Evolutionary conservation across 1,139 yeast species (phyloP).

Genomic region (Oligophagozyma castellii): DNA sequence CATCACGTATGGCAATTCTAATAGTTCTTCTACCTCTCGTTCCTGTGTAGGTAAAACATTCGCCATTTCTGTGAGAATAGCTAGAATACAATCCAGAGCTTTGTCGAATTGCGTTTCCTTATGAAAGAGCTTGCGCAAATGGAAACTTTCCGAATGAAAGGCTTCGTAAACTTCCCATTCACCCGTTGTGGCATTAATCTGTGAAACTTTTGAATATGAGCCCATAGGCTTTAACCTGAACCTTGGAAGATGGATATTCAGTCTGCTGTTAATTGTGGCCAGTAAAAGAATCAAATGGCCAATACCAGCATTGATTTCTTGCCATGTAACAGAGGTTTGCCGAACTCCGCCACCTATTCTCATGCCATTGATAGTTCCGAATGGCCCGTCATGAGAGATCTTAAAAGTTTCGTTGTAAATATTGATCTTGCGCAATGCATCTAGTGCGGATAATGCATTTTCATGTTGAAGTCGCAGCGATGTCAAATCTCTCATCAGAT

Average conservation of each 20-base stretch:
- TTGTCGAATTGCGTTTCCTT: constrained; percentile 23
- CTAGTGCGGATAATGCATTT: constrained; percentile 48
- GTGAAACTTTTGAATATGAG: constrained; percentile 66
- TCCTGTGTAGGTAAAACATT: not conserved
- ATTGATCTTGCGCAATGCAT: constrained; percentile 57
- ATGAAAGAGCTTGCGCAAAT: constrained; percentile 23
- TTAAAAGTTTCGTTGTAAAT: constrained; percentile 72
- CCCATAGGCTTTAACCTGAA: constrained; percentile 75
- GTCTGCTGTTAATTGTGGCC: constrained; percentile 46
- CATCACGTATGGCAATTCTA: constrained; percentile 57
- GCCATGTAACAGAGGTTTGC: constrained; percentile 59
- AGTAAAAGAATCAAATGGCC: constrained; percentile 70
- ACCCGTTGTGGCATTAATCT: constrained; percentile 28
- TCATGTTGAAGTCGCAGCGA: constrained; percentile 51
- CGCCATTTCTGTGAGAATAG: constrained; percentile 14
- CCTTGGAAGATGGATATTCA: constrained; percentile 40
- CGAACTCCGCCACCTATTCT: constrained; percentile 59
- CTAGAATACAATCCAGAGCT: constrained; percentile 18
- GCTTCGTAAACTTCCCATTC: constrained; percentile 25
- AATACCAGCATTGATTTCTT: constrained; percentile 83
- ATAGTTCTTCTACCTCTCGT: not conserved
- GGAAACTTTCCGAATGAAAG: constrained; percentile 22
- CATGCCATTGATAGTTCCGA: constrained; percentile 79
- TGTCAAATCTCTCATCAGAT: constrained; percentile 39
- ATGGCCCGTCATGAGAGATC: constrained; percentile 69